Evolutionary conservation across 805 yeast genomes (phyloP).

Genomic region (Komagataella phaffii): DNA sequence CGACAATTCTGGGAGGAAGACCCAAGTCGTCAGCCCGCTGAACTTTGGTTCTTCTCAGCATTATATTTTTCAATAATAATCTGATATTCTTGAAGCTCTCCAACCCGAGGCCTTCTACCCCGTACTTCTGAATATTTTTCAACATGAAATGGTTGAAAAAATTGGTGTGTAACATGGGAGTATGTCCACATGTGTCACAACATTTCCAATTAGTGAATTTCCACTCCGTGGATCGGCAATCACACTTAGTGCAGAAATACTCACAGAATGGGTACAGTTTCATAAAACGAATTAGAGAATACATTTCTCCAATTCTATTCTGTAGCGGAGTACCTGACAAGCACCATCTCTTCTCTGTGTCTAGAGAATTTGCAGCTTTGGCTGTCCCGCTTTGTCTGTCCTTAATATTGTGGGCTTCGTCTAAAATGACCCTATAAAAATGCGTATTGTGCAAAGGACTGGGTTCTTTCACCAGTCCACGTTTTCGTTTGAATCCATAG

Average conservation of each 20-base stretch:
- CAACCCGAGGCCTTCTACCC: conserved; percentile 70
- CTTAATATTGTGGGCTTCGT: conserved; percentile 96
- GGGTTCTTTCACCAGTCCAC: conserved; percentile 56
- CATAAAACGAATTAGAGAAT: conserved; percentile 79
- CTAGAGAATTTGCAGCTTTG: conserved; percentile 69
- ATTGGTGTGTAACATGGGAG: conserved; percentile 90
- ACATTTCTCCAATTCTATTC: conserved; percentile 92
- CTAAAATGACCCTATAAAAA: conserved; percentile 79
- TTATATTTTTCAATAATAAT: conserved; percentile 57
- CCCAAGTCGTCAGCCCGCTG: conserved; percentile 98
- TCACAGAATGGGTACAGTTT: conserved; percentile 75
- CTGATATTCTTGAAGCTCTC: conserved; percentile 71
- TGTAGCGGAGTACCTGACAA: conserved; percentile 94
- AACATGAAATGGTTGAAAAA: conserved; percentile 92
- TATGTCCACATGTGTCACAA: conserved; percentile 81
- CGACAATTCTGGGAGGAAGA: conserved; percentile 90
- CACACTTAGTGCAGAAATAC: conserved; percentile 90
- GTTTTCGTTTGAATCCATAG: conserved; percentile 71
- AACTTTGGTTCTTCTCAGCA: conserved; percentile 89
- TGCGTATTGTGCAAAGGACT: conserved; percentile 61
- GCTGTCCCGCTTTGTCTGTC: conserved; percentile 92
- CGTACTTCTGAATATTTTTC: conserved; percentile 83
- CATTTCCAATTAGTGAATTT: conserved; percentile 67
- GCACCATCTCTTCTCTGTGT: conserved; percentile 76
- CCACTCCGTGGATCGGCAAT: conserved; percentile 78